Percentiles rank a stretch among this genome's conserved stretches.
These are phyloP conservation scores for Fusarium sp. DNA, from an alignment of 2,329 filamentous ascomycete species.

Conservation along the genomic window DNA sequence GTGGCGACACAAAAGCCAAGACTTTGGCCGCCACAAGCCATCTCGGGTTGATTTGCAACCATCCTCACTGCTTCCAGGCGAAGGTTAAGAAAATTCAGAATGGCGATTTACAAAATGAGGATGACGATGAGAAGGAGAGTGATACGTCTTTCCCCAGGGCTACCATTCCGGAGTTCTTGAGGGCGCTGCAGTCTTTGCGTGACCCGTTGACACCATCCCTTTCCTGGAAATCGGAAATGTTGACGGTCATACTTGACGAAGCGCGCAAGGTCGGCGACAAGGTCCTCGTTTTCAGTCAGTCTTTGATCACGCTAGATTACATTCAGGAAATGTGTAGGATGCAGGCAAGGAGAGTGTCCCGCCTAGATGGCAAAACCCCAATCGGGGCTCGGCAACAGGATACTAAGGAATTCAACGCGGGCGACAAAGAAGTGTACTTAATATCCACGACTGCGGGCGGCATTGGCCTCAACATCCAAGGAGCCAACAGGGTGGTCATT, in stretches of 20 bases:
- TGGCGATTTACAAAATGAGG: background rate
- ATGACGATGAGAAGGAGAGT: constrained; percentile 9
- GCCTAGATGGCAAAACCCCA: constrained; percentile 78
- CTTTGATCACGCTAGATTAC: constrained; percentile 77
- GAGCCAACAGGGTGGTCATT: constrained; percentile 88
- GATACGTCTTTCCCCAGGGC: constrained; percentile 44
- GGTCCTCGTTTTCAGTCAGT: constrained; percentile 85
- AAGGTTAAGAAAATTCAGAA: constrained; percentile 48
- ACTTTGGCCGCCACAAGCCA: constrained; percentile 57
- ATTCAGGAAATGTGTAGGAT: constrained; percentile 70
- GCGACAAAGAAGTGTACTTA: constrained; percentile 73
- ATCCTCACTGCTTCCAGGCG: constrained; percentile 64
- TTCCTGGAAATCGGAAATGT: constrained; percentile 78
- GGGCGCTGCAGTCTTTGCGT: constrained; percentile 55
- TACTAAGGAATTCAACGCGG: constrained; percentile 78
- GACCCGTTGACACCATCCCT: constrained; percentile 63
- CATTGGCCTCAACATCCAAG: constrained; percentile 85
- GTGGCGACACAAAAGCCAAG: constrained; percentile 16
- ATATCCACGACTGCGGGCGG: constrained; percentile 90
- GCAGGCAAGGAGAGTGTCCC: constrained; percentile 64
- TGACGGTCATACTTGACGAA: constrained; percentile 79
- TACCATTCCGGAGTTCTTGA: constrained; percentile 52
- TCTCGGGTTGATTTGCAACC: constrained; percentile 66
- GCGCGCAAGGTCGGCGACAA: constrained; percentile 77
- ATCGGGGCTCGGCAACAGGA: constrained; percentile 71